Base-by-base conservation (phyloP, 345 rosid species). In the Firmiana major region DNA sequence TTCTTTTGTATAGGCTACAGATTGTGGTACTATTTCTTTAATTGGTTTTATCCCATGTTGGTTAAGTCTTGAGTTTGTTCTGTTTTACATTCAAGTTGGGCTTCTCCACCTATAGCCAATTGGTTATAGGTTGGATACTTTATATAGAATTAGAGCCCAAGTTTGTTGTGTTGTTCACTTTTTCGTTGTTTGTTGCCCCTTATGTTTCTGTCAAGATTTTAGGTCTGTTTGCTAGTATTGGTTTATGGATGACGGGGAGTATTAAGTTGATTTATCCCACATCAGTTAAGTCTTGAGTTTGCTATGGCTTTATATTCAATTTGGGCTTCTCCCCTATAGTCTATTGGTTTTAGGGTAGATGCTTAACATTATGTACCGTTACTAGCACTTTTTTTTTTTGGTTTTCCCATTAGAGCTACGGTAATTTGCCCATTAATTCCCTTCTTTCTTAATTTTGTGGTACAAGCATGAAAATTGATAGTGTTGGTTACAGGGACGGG, bases 401-500 rank as follows among this genome's bases (percentile, higher is more conserved):
- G n/a, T 48, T 71, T 71, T 53, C 19, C 45, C 62, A 53, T 28
- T 49, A 16, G 34, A 31, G 34, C 28, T 19, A 7, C 16, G 10
- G 10, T 71, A 71, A 71, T 45, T 45, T 75, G 22, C 77, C 57
- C 22, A 17, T 74, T 31, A 75, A 43, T 42, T 73, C 28, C 48
- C 24, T 40, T 11, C 26, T 9, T 57, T 34, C 58, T 75, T 51
- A 15, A 34, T 19, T 63, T 51, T 80, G 6, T 34, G 9, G 2
- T 22, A 46, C 28, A 43, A 75, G 40, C 71, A 74, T 54, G 57
- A 74, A 73, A 79, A 77, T 77, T 81, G 75, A 63, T 84, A 34
- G 58, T 85, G 79, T 71, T 71, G 79, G 70, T 79, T 78, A 53
- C 89, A 96, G 97, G 90, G 92, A 86, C 87, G 94, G 87, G 21